Evolutionary conservation across 371 early-diverging fungal species (phyloP).

Genomic region (Mortierella sp.): DNA sequence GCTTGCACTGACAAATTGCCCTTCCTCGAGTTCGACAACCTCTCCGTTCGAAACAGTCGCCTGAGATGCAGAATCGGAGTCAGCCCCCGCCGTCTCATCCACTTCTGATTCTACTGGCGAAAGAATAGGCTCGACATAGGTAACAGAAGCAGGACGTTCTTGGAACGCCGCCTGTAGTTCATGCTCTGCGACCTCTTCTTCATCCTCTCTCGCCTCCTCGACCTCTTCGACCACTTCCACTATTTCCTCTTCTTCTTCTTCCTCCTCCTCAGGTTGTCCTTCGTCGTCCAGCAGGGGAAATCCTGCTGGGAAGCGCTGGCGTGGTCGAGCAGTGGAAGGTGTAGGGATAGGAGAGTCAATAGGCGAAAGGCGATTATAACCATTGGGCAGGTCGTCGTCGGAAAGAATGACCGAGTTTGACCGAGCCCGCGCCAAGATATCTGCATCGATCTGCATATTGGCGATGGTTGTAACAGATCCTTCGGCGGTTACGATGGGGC

Average conservation of each 20-base stretch:
- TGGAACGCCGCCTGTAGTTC: not conserved
- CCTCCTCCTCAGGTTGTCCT: conserved; percentile 15
- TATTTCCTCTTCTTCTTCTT: conserved; percentile 15
- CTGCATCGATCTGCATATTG: conserved; percentile 42
- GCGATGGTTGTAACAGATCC: conserved; percentile 38
- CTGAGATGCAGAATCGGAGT: not conserved
- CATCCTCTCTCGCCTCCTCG: not conserved
- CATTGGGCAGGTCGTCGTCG: conserved; percentile 27
- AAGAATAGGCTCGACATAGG: not conserved
- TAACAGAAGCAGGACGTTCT: not conserved
- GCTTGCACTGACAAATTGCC: not conserved
- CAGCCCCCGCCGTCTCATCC: not conserved
- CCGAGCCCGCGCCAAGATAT: conserved; percentile 39
- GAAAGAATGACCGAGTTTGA: conserved; percentile 26
- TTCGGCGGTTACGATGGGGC: conserved; percentile 26
- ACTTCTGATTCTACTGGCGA: not conserved
- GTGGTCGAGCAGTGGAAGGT: conserved; percentile 52
- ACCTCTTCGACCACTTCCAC: not conserved
- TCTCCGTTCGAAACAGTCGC: not conserved
- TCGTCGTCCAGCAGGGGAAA: conserved; percentile 31
- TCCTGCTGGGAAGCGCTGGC: conserved; percentile 49
- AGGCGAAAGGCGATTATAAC: conserved; percentile 28
- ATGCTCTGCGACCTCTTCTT: not conserved
- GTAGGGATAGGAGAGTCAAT: conserved; percentile 53
- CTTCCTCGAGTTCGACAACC: not conserved